phyloP scores from a whole-genome alignment of 495 filamentous ascomycete species.

The Lepidopterella palustris region DNA sequence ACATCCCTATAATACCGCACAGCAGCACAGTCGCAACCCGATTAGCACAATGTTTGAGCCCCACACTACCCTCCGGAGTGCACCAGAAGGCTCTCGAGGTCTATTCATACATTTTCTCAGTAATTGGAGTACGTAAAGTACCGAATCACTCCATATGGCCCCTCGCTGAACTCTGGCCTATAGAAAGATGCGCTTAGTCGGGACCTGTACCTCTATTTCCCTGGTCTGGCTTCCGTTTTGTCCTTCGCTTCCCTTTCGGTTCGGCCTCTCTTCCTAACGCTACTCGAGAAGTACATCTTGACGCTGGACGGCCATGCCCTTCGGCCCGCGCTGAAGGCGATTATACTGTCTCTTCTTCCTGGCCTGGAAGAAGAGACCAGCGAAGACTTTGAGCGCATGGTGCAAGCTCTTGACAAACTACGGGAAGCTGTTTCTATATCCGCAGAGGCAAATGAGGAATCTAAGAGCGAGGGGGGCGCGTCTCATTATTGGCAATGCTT shows the following conservation, averaged over 20 bases:
- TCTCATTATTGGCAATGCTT: constrained; percentile 99
- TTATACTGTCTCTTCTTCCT: constrained; percentile 78
- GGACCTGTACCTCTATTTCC: constrained; percentile 81
- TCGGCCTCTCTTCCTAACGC: constrained; percentile 70
- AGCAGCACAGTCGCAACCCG: constrained; percentile 81
- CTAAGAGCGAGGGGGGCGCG: constrained; percentile 56
- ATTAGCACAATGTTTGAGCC: constrained; percentile 90
- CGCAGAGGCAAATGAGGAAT: constrained; percentile 27
- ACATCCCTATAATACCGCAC: constrained; percentile 66
- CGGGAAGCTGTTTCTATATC: constrained; percentile 51
- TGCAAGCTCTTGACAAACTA: constrained; percentile 70
- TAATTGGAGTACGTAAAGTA: constrained; percentile 51
- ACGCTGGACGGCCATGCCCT: constrained; percentile 61
- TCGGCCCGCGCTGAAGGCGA: constrained; percentile 80
- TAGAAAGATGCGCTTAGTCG: constrained; percentile 63
- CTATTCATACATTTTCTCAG: constrained; percentile 77
- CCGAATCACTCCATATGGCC: constrained; percentile 28
- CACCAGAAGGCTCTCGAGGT: constrained; percentile 97
- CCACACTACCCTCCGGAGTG: constrained; percentile 89
- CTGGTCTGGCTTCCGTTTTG: constrained; percentile 78
- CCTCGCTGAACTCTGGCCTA: constrained; percentile 22
- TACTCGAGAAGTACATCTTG: constrained; percentile 76
- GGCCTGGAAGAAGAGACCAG: constrained; percentile 93
- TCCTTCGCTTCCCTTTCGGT: constrained; percentile 91
- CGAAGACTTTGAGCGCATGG: constrained; percentile 89